Percentiles rank a stretch among this genome's conserved stretches.
Conservation (phyloP, 2,329 filamentous ascomycete species). For the Lachnellula cervina region DNA sequence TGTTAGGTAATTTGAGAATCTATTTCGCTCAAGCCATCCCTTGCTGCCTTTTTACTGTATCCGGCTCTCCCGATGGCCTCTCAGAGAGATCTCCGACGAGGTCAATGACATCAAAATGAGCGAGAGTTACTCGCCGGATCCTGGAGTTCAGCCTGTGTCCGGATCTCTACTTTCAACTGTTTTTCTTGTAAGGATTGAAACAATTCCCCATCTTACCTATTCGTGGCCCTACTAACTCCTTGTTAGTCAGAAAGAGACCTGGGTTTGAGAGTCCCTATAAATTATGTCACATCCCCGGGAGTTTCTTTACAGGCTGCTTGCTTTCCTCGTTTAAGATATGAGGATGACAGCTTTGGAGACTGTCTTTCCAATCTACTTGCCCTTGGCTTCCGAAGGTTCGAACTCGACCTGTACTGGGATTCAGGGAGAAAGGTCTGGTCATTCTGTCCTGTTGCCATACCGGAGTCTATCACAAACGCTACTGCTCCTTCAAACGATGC, state of each 20-base stretch:
- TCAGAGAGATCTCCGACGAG: conserved; percentile 1
- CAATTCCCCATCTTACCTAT: conserved; percentile 6
- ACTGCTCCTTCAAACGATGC: conserved; percentile 9
- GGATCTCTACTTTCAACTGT: conserved; percentile 23
- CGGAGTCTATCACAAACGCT: conserved; percentile 24
- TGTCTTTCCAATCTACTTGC: conserved; percentile 61
- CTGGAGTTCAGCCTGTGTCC: conserved; percentile 32
- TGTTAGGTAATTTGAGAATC: not conserved
- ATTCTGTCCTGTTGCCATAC: conserved; percentile 55
- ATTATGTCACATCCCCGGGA: conserved; percentile 54
- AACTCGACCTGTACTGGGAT: conserved; percentile 63
- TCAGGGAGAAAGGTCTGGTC: conserved; percentile 47
- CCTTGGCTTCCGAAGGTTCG: conserved; percentile 52
- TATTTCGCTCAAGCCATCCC: not conserved
- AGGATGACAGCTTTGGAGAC: conserved; percentile 43
- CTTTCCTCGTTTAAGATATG: conserved; percentile 50
- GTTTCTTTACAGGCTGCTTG: conserved; percentile 55
- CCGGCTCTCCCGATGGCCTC: conserved; percentile 13
- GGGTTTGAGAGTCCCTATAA: conserved; percentile 54
- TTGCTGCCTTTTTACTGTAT: not conserved
- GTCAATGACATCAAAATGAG: conserved; percentile 33
- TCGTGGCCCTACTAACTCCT: not conserved
- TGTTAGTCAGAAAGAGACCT: conserved; percentile 56
- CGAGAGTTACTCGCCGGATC: conserved; percentile 36
- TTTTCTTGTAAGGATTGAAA: conserved; percentile 20